Evolutionary conservation across 805 yeast genomes (phyloP).

Genomic region (Teunomyces atbi): DNA sequence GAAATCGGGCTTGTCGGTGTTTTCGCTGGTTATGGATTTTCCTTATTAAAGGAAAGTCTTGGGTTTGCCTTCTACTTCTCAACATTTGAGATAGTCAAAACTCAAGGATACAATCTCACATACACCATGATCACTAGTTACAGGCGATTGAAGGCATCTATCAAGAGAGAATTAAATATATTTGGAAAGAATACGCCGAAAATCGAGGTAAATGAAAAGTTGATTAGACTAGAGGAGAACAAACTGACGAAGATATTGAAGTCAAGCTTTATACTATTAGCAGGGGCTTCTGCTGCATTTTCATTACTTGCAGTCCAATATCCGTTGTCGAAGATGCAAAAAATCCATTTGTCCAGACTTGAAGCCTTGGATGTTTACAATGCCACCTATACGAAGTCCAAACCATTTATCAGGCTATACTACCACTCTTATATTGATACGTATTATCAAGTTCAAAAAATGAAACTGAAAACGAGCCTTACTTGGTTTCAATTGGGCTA

Average conservation of each 20-base stretch:
- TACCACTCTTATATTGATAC: slow-evolving; percentile 78
- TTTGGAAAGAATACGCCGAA: slow-evolving; percentile 11
- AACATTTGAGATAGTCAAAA: slow-evolving; percentile 76
- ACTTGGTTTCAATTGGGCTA: slow-evolving; percentile 69
- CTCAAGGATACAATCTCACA: slow-evolving; percentile 55
- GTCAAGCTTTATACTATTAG: slow-evolving; percentile 69
- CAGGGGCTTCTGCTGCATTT: slow-evolving; percentile 86
- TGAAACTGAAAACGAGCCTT: slow-evolving; percentile 52
- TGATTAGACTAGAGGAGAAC: slow-evolving; percentile 29
- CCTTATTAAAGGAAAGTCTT: slow-evolving; percentile 71
- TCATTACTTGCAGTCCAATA: slow-evolving; percentile 75
- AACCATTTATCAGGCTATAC: slow-evolving; percentile 51
- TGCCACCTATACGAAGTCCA: slow-evolving; percentile 23
- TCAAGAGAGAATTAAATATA: slow-evolving; percentile 19
- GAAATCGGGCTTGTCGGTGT: slow-evolving; percentile 82
- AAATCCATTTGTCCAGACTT: slow-evolving; percentile 71
- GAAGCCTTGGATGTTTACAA: slow-evolving; percentile 74
- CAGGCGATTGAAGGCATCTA: slow-evolving; percentile 36
- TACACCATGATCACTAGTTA: slow-evolving; percentile 44
- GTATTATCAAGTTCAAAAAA: slow-evolving; percentile 53
- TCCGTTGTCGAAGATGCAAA: slow-evolving; percentile 79
- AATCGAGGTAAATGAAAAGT: slow-evolving; percentile 22
- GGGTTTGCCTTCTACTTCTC: slow-evolving; percentile 85
- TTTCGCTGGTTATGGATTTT: slow-evolving; percentile 83
- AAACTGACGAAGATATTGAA: slow-evolving; percentile 52